Conservation (phyloP, 805 yeast species). For the Lachancea thermotolerans region DNA sequence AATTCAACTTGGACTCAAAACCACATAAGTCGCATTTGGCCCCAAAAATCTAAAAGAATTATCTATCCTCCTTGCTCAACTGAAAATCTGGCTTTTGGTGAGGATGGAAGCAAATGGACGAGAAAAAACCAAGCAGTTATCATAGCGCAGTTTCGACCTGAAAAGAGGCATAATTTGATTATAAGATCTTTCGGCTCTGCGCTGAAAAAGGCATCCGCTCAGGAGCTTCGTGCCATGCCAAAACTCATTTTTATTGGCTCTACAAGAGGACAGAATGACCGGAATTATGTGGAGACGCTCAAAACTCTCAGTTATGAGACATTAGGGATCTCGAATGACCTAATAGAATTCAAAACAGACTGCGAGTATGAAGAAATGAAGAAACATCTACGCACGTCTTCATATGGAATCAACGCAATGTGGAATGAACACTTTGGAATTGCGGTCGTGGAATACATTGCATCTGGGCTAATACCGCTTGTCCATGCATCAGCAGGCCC, state of each 20-base stretch:
- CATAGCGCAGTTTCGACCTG: constrained; percentile 92
- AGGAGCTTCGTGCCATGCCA: constrained; percentile 32
- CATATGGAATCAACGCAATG: constrained; percentile 89
- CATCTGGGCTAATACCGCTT: constrained; percentile 79
- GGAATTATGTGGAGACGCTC: constrained; percentile 47
- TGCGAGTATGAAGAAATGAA: constrained; percentile 62
- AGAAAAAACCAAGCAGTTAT: constrained; percentile 34
- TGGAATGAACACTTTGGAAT: constrained; percentile 99
- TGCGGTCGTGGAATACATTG: constrained; percentile 88
- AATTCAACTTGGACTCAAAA: constrained; percentile 90
- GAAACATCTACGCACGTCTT: constrained; percentile 45
- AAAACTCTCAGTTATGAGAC: constrained; percentile 36
- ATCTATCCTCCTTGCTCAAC: constrained; percentile 90
- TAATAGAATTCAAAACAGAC: constrained; percentile 58
- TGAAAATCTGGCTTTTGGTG: constrained; percentile 38
- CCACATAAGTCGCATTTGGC: constrained; percentile 68
- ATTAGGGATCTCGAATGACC: constrained; percentile 36
- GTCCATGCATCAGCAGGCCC: constrained; percentile 98
- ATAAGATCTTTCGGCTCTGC: constrained; percentile 57
- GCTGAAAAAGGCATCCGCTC: constrained; percentile 22
- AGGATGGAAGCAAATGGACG: constrained; percentile 17
- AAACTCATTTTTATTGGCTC: constrained; percentile 76
- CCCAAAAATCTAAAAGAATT: constrained; percentile 37
- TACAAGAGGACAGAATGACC: constrained; percentile 65
- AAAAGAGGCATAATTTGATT: constrained; percentile 77